A percentile compares a stretch with the other conserved stretches of the same genome.
phyloP scores from a whole-genome alignment of 176 grass and related monocot genomes.

The Ensete glaucum region DNA sequence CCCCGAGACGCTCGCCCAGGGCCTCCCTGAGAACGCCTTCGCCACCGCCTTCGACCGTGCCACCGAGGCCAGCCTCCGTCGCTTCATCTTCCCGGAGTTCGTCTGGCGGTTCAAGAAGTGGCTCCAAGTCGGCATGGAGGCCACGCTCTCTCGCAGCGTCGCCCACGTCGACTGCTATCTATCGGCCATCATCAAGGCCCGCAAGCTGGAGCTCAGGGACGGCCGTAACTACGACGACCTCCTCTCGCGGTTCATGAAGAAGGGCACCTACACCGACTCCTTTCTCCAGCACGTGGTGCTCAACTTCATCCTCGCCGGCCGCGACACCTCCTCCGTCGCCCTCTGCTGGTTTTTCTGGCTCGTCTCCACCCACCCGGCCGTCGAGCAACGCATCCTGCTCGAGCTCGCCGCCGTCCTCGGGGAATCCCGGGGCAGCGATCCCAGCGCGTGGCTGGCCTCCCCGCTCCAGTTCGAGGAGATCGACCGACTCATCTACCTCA shows the following conservation, averaged over 20 bases:
- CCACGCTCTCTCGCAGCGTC: slow-evolving; percentile 6
- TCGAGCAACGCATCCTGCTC: slow-evolving; percentile 10
- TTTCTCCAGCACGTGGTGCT: slow-evolving; percentile 22
- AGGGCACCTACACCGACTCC: slow-evolving; percentile 16
- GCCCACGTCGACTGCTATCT: slow-evolving; percentile 14
- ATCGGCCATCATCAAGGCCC: slow-evolving; percentile 20
- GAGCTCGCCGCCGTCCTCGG: slow-evolving; percentile 1
- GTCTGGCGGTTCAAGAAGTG: slow-evolving; percentile 22
- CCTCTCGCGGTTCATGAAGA: slow-evolving; percentile 23
- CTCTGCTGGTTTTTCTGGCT: slow-evolving; percentile 26
- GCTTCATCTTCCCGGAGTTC: slow-evolving; percentile 21
- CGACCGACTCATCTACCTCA: slow-evolving; percentile 83
- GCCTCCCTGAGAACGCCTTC: slow-evolving; percentile 16
- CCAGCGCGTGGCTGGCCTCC: slow-evolving; percentile 12
- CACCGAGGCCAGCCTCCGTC: slow-evolving; percentile 22
- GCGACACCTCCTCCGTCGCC: slow-evolving; percentile 17
- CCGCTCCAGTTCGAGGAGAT: slow-evolving; percentile 84
- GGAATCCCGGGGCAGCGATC: background rate
- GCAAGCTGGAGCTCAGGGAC: slow-evolving; percentile 14
- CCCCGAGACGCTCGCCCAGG: slow-evolving; percentile 12
- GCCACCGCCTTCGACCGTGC: slow-evolving; percentile 20
- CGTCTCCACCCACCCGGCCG: slow-evolving; percentile 17
- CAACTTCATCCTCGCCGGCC: slow-evolving; percentile 23
- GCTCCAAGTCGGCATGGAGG: slow-evolving; percentile 13
- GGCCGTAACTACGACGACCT: slow-evolving; percentile 20